Conservation (phyloP, 2,329 filamentous ascomycete species). For the Cryphonectria carpinicola region DNA sequence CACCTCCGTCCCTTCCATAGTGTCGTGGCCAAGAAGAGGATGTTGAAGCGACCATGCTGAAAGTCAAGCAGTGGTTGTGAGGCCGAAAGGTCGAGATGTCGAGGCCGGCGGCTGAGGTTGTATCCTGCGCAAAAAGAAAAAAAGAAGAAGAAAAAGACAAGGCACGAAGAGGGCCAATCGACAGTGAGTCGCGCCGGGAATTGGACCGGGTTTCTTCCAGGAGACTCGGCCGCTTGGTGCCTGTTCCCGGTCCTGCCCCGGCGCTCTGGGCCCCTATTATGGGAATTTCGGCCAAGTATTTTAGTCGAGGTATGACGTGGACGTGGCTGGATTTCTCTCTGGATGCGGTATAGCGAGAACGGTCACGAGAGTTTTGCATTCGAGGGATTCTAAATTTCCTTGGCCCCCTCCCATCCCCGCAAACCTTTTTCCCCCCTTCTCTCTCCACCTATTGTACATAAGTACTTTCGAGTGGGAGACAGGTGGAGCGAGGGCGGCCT, state of each 20-base stretch:
- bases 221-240: neutral
- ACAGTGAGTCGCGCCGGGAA: too few species aligned
- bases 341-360: conserved; percentile 2
- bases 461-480: neutral
- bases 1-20: too few species aligned
- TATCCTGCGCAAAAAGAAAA: too few species aligned
- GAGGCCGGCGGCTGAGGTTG: too few species aligned
- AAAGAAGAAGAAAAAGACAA: too few species aligned
- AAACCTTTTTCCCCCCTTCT: neutral
- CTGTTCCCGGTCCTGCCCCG: neutral
- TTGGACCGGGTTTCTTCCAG: too few species aligned
- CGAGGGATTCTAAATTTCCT: neutral
- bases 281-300: conserved; percentile 1
- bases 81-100: too few species aligned
- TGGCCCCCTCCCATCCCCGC: neutral
- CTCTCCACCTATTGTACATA: neutral
- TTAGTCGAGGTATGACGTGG: conserved; percentile 12
- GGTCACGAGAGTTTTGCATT: conserved; percentile 9
- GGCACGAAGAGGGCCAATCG: too few species aligned
- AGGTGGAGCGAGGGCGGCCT: neutral
- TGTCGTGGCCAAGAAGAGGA: too few species aligned
- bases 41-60: too few species aligned
- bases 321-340: conserved; percentile 1
- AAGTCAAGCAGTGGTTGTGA: too few species aligned
- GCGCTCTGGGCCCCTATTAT: neutral